These are phyloP conservation scores for Gastrodia elata DNA, from an alignment of 106 monocot genomes.

Conservation along the genomic window DNA sequence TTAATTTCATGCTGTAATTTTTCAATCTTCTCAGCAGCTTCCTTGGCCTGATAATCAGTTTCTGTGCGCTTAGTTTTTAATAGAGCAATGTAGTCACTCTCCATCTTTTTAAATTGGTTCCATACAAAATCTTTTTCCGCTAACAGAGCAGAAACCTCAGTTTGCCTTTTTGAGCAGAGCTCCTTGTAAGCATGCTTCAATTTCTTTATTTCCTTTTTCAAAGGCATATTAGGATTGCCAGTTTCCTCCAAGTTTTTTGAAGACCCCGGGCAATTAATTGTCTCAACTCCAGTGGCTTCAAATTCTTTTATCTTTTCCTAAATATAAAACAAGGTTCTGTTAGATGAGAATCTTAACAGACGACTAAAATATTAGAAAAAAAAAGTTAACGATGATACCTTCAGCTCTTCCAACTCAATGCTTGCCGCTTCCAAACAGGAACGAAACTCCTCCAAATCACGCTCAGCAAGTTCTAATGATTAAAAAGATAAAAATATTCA, in stretches of 20 bases:
- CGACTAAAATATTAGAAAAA: neutral
- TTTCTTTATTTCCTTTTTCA: slow-evolving; percentile 39
- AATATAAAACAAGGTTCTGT: neutral
- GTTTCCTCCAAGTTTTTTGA: neutral
- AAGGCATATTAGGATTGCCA: neutral
- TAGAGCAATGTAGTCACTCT: slow-evolving; percentile 29
- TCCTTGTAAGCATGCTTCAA: slow-evolving; percentile 38
- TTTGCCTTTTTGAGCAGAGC: slow-evolving; percentile 38
- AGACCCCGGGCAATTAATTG: neutral
- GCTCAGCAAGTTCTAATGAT: slow-evolving; percentile 39
- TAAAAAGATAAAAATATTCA: slow-evolving; percentile 8
- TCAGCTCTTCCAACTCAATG: slow-evolving; percentile 17
- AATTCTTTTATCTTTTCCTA: slow-evolving; percentile 24
- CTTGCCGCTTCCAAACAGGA: slow-evolving; percentile 24
- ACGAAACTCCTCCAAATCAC: slow-evolving; percentile 39
- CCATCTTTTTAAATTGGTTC: slow-evolving; percentile 72
- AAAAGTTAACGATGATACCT: slow-evolving; percentile 16
- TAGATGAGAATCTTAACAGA: neutral
- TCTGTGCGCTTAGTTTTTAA: slow-evolving; percentile 40
- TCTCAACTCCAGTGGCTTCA: slow-evolving; percentile 14
- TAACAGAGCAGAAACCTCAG: slow-evolving; percentile 51
- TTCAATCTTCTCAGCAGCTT: slow-evolving; percentile 33
- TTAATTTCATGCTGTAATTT: slow-evolving; percentile 19
- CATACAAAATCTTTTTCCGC: slow-evolving; percentile 81
- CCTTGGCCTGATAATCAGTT: slow-evolving; percentile 38